Evolutionary conservation across 257 asterid genomes (phyloP).

Genomic region (Fraxinus cuspidata): DNA sequence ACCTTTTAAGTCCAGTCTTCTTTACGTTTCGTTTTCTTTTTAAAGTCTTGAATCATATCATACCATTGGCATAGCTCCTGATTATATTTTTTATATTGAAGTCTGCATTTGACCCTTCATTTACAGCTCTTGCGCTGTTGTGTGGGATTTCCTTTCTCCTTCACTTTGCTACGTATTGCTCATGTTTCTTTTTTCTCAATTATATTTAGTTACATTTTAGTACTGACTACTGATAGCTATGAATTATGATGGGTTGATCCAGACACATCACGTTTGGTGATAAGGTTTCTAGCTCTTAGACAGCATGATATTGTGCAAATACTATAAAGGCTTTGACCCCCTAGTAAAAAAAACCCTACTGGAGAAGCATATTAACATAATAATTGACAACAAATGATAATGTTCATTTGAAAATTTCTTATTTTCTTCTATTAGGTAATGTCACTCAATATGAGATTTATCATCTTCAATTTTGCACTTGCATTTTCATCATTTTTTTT

Average conservation of each 20-base stretch:
- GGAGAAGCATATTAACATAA: background rate
- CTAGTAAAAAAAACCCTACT: background rate
- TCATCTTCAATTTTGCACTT: slow-evolving; percentile 25
- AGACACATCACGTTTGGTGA: background rate
- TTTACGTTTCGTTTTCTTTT: background rate
- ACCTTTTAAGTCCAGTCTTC: background rate
- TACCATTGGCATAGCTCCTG: background rate
- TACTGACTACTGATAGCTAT: background rate
- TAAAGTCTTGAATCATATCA: background rate
- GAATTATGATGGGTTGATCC: too few relatives aligned
- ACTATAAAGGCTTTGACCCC: background rate
- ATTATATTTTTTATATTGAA: background rate
- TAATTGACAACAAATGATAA: slow-evolving; percentile 9
- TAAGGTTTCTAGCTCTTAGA: background rate
- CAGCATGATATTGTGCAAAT: background rate
- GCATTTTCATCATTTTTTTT: slow-evolving; percentile 18
- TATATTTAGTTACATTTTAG: background rate
- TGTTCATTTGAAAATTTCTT: slow-evolving; percentile 12
- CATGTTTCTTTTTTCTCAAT: background rate
- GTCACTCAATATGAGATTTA: slow-evolving; percentile 7
- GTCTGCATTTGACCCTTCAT: background rate
- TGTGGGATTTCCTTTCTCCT: background rate
- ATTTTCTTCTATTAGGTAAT: slow-evolving; percentile 18
- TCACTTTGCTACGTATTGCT: background rate
- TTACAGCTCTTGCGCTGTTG: background rate